Base-by-base conservation (phyloP, 192 early-diverging fungal genomes). In the Entomortierella lignicola region DNA sequence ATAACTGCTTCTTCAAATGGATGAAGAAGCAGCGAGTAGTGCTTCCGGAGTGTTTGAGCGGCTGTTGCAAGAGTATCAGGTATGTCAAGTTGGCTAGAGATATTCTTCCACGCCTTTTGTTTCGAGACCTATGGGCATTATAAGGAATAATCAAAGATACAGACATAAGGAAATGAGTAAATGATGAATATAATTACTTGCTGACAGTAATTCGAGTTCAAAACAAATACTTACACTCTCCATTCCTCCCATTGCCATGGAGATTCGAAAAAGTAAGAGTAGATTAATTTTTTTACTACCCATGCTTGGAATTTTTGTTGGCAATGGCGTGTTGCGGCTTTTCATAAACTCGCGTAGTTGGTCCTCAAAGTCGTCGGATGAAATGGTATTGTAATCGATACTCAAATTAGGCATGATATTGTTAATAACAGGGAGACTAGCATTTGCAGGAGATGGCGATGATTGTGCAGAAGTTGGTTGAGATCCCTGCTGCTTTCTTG, bases 61-160 rank as follows among this genome's bases (percentile, higher is more conserved):
- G 75, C 75, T n/a, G 75, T 70, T 11, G 75, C 75, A 53, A 79
- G 63, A 8, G 75, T 79, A 26, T 79, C 75, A 2, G 75, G 75
- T 21, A 79, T 79, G 51, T 79, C 75, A 18, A 79, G 54, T 48
- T 79, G 75, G 34, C 68, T 79, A 20, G 75, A 41, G 27, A 79
- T 79, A 26, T 67, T 79, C 63, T 79, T 79, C 75, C 75, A 79
- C 6, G 67, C 67, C 53, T 79, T 79, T 61, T 79, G 75, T 62
- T 79, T 79, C 2, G 75, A 79, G 12, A 79, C 75, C 75, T 79
- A 66, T 57, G 7, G 4, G 21, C 29, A 26, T 3, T 1, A 11
- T 25, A 57, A 48, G 6, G 2, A 43, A 7, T 26, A 66, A 42
- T 4, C 2, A 23, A 17, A 17, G 32, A 56, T 21, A 48, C n/a